Base-by-base conservation (phyloP, 768 basidiomycete genomes). In the Termitomyces bulborhizus region DNA sequence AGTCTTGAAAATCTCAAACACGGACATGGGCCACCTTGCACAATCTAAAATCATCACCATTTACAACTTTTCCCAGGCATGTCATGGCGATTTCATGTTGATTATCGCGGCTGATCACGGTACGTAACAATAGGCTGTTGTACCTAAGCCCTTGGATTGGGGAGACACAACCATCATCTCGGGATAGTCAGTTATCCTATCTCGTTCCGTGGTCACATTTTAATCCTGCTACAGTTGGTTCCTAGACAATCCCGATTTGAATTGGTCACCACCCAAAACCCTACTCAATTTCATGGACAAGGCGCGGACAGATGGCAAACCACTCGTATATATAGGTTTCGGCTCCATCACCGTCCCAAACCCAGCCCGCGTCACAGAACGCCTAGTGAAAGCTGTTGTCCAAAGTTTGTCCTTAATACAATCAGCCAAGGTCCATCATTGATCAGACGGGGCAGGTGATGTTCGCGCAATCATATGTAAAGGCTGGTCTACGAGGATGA, bases 61-160 rank as follows among this genome's bases (percentile, higher is more conserved):
- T 39, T 86, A 86, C 68, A 85, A 86, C 63, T 86, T 88, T 62
- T 83, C 81, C n/a, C 72, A 73, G 61, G 78, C 77, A 60, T 43
- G 66, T 62, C 29, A 42, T 29, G 1, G 24, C 16, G 11, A 32
- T 26, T 43, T n/a, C 0, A 24, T 32, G 12, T n/a, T 29, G 32
- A 18, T 31, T 2, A 34, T 44, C 42, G 42, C 6, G 5, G 5
- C 55, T 46, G 16, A 56, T 27, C 56, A 26, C n/a, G 16, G 6
- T 18, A 12, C 5, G 26, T 52, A n/a, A 36, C 27, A 40, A 45
- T 27, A 76, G 68, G 75, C 77, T 31, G 83, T 87, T 13, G 85
- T 87, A 1, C 81, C 83, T 1, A 84, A 83, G 63, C 85, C 85
- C n/a, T 68, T 86, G 12, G 85, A 86, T 62, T 86, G 84, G 84